Evolutionary conservation across 164 flowering plant species (phyloP), one percentile per base, ranked within the genome.

Genomic region (Macadamia tetraphylla): DNA sequence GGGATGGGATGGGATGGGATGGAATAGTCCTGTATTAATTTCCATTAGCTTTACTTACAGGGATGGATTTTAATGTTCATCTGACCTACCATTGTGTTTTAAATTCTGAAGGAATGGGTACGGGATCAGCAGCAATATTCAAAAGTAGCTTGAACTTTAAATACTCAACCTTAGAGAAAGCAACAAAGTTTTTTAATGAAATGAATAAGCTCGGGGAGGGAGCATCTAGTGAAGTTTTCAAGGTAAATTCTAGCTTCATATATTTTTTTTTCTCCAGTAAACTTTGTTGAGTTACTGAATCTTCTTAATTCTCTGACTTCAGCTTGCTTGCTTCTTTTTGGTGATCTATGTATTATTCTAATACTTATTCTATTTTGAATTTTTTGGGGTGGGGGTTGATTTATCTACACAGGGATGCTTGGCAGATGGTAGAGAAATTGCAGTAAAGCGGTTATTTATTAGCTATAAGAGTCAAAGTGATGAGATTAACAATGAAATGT

Each of bases 361-460:
- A 14, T 62, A 35, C 40, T 35, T 35, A 35, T 35, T 35, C 5
- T 9, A 29, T 9, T 44, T 43, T 30, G 6, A 35, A 35, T 35
- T 35, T 35, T 56, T 35, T 13, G 3, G 40, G 40, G 3, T 35
- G 40, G 40, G 3, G 3, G 40, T 35, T 35, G 40, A 5, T 35
- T 35, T 35, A 35, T 35, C 40, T 12, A 55, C 53, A 18, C 51
- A 86, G 90, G 90, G 88, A 66, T 64, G 64, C 30, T 59, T 87
- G 49, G 71, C 59, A 31, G 91, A 85, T 65, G 88, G 88, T 6
- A 78, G 87, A 73, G 88, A 83, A 69, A 74, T 85, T 14, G 87
- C 88, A 0, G 53, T 87, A 18, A 87, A 87, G 64, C 73, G 88
- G 9, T 67, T 83, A 17, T 81, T 65, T 31, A 5, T 71, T 1